Conservation (phyloP, 2,329 filamentous ascomycete genomes). For the Talaromyces sp. region DNA sequence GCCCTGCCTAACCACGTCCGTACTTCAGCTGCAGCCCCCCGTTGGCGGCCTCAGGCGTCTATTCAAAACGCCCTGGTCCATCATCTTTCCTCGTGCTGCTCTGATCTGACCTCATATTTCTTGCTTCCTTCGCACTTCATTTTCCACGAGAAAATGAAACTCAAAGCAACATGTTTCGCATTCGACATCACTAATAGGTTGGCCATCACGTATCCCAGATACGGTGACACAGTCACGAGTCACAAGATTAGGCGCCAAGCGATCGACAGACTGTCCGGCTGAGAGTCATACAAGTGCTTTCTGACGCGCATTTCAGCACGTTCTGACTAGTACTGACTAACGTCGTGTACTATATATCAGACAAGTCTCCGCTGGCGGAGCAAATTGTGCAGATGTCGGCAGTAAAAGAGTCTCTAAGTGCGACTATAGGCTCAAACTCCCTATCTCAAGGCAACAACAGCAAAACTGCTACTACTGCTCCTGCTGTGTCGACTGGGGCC, state of each 20-base stretch:
- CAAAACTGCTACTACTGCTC: background rate
- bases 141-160: background rate
- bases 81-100: background rate
- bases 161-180: background rate
- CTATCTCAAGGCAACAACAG: conserved; percentile 1
- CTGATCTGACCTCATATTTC: background rate
- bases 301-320: background rate
- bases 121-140: background rate
- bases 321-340: background rate
- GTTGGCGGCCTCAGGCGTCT: background rate
- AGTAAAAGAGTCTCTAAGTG: background rate
- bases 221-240: conserved; percentile 16
- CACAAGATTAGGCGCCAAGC: conserved; percentile 14
- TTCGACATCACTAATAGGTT: background rate
- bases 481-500: background rate
- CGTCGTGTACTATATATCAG: background rate
- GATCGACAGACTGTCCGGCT: conserved; percentile 15
- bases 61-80: background rate
- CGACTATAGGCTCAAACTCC: background rate
- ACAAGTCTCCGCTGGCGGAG: conserved; percentile 13
- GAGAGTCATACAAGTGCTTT: background rate
- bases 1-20: too few species aligned
- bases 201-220: background rate
- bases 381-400: conserved; percentile 3
- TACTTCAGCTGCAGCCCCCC: conserved; percentile 5